Evolutionary conservation across 495 filamentous ascomycete species (phyloP).

Genomic region (Neurospora cerealis): DNA sequence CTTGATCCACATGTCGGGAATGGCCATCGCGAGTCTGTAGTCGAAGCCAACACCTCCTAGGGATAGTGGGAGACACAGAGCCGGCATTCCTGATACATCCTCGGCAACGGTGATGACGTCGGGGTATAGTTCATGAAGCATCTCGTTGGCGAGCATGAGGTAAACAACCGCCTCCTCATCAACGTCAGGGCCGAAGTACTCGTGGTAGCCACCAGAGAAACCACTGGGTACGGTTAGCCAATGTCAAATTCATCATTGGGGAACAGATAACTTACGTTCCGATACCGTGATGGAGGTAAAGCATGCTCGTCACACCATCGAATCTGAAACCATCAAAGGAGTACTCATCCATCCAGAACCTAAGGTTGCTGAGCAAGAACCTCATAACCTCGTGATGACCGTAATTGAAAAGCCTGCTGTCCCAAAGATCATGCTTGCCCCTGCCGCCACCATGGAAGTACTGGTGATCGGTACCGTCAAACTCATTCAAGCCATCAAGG

Average conservation of each 20-base stretch:
- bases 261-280: conserved; percentile 67
- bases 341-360: conserved; percentile 99
- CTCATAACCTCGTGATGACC: conserved; percentile 87
- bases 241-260: background rate
- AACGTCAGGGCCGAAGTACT: conserved; percentile 90
- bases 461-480: conserved; percentile 86
- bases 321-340: conserved; percentile 94
- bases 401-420: conserved; percentile 95
- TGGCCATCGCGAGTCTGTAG: conserved; percentile 94
- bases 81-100: conserved; percentile 97
- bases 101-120: conserved; percentile 85
- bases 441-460: conserved; percentile 87
- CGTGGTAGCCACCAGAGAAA: conserved; percentile 96
- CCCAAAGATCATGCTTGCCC: conserved; percentile 88
- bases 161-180: conserved; percentile 95
- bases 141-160: conserved; percentile 91
- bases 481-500: conserved; percentile 84
- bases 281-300: conserved; percentile 93
- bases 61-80: conserved; percentile 73
- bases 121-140: conserved; percentile 84
- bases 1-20: conserved; percentile 99
- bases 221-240: conserved; percentile 45
- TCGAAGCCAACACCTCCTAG: conserved; percentile 93
- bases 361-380: conserved; percentile 87
- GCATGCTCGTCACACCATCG: conserved; percentile 96